Base-by-base conservation (phyloP, 2,329 filamentous ascomycete genomes). In the Aspergillus awamori region DNA sequence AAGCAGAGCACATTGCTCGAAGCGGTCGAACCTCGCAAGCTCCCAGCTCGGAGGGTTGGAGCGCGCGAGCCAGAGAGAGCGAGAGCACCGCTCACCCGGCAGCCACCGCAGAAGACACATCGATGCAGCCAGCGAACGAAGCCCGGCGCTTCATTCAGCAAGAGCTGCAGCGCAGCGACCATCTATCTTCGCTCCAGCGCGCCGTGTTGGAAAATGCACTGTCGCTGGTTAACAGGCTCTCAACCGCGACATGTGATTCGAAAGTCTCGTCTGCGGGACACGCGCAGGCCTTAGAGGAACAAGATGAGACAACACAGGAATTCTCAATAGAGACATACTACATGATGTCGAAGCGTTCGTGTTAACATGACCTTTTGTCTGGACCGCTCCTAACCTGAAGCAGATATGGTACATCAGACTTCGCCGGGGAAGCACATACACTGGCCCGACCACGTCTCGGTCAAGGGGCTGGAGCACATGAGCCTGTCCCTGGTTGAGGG, bases 361-460 rank as follows among this genome's bases (percentile, higher is more conserved):
- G 13, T 11, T 47, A 8, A 5, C n/a, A 11, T 8, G n/a, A 4
- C 36, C 13, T 4, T 38, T 15, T 13, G 8, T 38, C 45, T 24
- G 11, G 17, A 20, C 17, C 17, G 17, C 17, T 20, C 17, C 17
- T 20, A 20, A 51, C 47, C 28, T 51, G 5, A 17, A 6, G 30
- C n/a, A 53, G 51, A 53, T 17, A 13, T 38, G 5, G 13, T 33
- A 17, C 51, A 53, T 22, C 30, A 17, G 20, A 15, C 17, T 15
- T 24, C 51, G 2, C 17, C 51, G 8, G 33, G 20, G 17, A 53
- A 53, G 4, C 51, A 39, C 17, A 24, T 53, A 11, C 33, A 38
- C 8, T 39, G 51, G 51, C 51, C 51, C 17, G 51, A 53, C 17
- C 51, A 53, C 10, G 30, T 53, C 8, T 53, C 51, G 8, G 51